Evolutionary conservation across 1,284 basidiomycete genomes (phyloP).

Genomic region (Melampsora abietis-canadensis): DNA sequence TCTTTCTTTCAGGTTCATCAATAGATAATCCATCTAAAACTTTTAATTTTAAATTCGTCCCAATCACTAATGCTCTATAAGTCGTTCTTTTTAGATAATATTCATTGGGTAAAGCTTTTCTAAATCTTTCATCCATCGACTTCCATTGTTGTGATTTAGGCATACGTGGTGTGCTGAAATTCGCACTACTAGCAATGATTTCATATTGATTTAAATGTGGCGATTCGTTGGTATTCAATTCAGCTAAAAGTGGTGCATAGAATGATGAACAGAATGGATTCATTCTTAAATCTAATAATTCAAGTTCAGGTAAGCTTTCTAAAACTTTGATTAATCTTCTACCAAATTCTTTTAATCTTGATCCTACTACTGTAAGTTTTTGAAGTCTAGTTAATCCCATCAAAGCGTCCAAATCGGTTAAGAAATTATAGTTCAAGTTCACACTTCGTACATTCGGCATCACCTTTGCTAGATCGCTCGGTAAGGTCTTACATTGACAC

Average conservation of each 20-base stretch:
- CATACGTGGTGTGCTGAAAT: background rate
- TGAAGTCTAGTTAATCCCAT: constrained; percentile 70
- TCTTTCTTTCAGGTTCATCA: constrained; percentile 44
- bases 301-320: constrained; percentile 68
- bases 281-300: constrained; percentile 88
- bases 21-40: constrained; percentile 78
- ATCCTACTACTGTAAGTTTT: constrained; percentile 80
- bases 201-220: constrained; percentile 43
- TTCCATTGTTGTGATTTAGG: constrained; percentile 45
- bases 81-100: constrained; percentile 77
- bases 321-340: constrained; percentile 69
- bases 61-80: constrained; percentile 81
- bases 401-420: constrained; percentile 66
- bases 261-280: constrained; percentile 91
- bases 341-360: constrained; percentile 65
- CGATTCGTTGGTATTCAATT: constrained; percentile 40
- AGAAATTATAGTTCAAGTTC: constrained; percentile 93
- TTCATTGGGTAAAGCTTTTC: constrained; percentile 79
- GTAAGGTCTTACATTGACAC: constrained; percentile 75
- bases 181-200: constrained; percentile 13
- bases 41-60: constrained; percentile 64
- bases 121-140: constrained; percentile 72
- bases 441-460: constrained; percentile 84
- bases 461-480: constrained; percentile 64
- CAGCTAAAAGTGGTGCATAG: constrained; percentile 74